Base-by-base conservation (phyloP, 495 filamentous ascomycete genomes). In the Tetracladium setigerum region DNA sequence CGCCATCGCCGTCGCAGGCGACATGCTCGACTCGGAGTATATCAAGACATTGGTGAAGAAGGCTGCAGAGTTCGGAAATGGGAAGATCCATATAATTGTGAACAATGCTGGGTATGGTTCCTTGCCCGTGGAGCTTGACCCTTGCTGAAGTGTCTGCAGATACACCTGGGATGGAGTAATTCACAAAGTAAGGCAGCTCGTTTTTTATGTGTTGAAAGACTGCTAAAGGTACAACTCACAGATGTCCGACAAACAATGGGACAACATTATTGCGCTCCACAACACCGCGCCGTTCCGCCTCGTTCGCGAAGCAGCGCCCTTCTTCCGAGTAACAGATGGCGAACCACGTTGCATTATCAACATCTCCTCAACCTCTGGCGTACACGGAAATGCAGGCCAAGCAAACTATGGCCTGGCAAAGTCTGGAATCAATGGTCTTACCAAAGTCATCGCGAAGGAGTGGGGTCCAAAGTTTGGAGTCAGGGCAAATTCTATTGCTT, bases 201-300 rank as follows among this genome's bases (percentile, higher is more conserved):
- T 41, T 30, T 30, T 31, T 10, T 33, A 35, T 35, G 14, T 44
- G 35, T 31, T 47, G 51, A 43, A 47, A 12, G 11, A 27, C 17
- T 43, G 34, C 10, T n/a, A n/a, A n/a, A n/a, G n/a, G n/a, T n/a
- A 6, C 17, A 17, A 18, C 31, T 6, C 36, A 5, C 58, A 84
- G 80, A 91, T 86, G 70, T 88, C 84, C 13, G 86, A 92, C 68
- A 89, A 88, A 62, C 86, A 92, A 77, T 94, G 84, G 86, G 79
- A 89, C 39, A 89, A 83, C 44, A 95, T 94, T 58, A 63, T 91
- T 10, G 77, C 81, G 24, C 70, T 92, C 16, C 88, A 94, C 72
- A 79, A 75, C 57, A 90, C 84, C 10, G 86, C 81, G 1, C 88
- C 88, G 30, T 92, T 95, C 73, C 84, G 81, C 49, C 78, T 94